Conservation (phyloP, 129 eudicot genomes). For the Flaveria brownii region DNA sequence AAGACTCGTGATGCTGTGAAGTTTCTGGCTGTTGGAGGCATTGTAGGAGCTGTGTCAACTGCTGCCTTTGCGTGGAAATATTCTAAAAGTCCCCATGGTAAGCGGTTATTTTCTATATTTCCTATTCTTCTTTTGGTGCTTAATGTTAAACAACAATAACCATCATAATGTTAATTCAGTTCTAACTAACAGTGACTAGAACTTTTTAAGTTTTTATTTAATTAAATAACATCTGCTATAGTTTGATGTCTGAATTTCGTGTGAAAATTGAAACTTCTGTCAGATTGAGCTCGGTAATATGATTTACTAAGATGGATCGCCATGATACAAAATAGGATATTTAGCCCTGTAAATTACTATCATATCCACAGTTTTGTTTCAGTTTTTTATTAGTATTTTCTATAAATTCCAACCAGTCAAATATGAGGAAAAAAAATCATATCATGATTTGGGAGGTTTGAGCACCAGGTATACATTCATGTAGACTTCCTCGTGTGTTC, state of each 20-base stretch:
- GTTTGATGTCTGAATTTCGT: constrained; percentile 1
- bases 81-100: constrained; percentile 79
- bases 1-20: constrained; percentile 61
- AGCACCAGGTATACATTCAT: not conserved
- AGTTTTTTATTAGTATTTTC: not conserved
- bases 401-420: not conserved
- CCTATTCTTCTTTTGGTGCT: not conserved
- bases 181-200: not conserved
- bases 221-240: not conserved
- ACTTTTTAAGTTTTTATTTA: not conserved
- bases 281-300: not conserved
- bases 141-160: not conserved
- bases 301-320: not conserved
- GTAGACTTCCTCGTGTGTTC: not conserved
- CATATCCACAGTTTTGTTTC: not conserved
- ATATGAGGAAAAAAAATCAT: not conserved
- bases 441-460: not conserved
- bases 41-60: constrained; percentile 68
- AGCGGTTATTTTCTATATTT: not conserved
- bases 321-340: not conserved
- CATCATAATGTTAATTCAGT: not conserved
- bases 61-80: constrained; percentile 75
- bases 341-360: not conserved
- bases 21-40: constrained; percentile 51
- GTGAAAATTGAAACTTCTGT: constrained; percentile 1